These are phyloP conservation scores for Citrullus amarus DNA, from an alignment of 306 rosid species.

Conservation along the genomic window DNA sequence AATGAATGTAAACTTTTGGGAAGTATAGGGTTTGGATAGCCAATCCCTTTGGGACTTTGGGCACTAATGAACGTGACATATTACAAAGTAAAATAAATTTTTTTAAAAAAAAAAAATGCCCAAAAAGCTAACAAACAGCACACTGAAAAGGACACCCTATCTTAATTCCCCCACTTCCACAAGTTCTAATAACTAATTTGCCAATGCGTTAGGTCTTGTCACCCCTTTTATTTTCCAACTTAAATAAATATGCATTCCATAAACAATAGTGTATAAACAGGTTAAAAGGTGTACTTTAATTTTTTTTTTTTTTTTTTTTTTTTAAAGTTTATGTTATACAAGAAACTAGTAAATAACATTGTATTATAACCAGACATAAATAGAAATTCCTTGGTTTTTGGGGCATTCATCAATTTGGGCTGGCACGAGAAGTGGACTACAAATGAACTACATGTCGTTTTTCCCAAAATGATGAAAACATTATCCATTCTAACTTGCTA, in stretches of 20 bases:
- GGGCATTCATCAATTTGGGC: neutral
- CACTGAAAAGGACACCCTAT: neutral
- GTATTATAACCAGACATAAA: neutral
- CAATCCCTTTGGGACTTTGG: neutral
- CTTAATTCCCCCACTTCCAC: neutral
- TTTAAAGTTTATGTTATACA: too few species aligned
- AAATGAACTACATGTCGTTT: neutral
- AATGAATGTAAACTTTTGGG: too few species aligned
- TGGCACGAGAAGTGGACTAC: neutral
- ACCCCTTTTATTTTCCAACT: neutral
- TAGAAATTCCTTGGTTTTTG: neutral
- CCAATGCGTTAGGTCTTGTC: neutral
- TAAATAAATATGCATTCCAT: too few species aligned
- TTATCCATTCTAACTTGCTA: neutral
- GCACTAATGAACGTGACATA: too few species aligned
- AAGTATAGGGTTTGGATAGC: neutral
- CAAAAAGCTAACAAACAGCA: neutral
- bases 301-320: too few species aligned
- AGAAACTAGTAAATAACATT: neutral
- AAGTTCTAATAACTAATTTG: neutral
- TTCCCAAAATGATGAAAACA: neutral
- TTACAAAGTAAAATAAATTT: too few species aligned
- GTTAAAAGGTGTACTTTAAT: too few species aligned
- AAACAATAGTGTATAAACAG: too few species aligned
- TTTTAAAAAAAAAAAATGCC: too few species aligned